These are phyloP conservation scores for Leccinum subtestaceum DNA, from an alignment of 768 basidiomycete genomes.

Conservation along the genomic window DNA sequence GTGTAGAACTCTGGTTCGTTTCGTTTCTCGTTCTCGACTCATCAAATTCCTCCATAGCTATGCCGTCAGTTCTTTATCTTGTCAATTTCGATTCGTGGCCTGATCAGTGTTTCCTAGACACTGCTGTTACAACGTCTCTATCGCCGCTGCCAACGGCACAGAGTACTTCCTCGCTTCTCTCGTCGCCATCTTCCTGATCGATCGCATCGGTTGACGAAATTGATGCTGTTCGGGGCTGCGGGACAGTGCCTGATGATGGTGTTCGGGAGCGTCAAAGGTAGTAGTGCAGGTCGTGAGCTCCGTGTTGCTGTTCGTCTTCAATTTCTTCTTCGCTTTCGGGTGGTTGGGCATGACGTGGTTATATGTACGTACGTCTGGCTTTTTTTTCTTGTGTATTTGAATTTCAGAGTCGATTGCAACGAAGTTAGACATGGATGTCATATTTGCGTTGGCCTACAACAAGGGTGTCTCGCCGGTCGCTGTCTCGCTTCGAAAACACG, in stretches of 20 bases:
- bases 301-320: slow-evolving; percentile 65
- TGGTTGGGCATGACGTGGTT: slow-evolving; percentile 75
- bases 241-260: slow-evolving; percentile 60
- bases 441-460: slow-evolving; percentile 45
- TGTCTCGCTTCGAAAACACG: slow-evolving; percentile 43
- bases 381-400: not conserved
- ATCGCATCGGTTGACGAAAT: slow-evolving; percentile 69
- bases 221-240: slow-evolving; percentile 68
- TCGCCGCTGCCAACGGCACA: slow-evolving; percentile 66
- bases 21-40: slow-evolving; percentile 16
- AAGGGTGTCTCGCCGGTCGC: slow-evolving; percentile 43
- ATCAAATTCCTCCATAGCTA: slow-evolving; percentile 21
- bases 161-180: slow-evolving; percentile 73
- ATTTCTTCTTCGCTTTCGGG: slow-evolving; percentile 66
- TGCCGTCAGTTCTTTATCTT: slow-evolving; percentile 23
- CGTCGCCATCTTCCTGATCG: slow-evolving; percentile 68
- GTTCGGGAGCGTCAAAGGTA: slow-evolving; percentile 49
- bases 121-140: slow-evolving; percentile 55
- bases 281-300: slow-evolving; percentile 50
- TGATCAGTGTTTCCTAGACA: slow-evolving; percentile 33
- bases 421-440: slow-evolving; percentile 40
- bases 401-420: not conserved
- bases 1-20: slow-evolving; percentile 25
- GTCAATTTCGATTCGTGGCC: not conserved
- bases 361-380: slow-evolving; percentile 41